Evolutionary conservation across 257 asterid species (phyloP).

Genomic region (Knoxia roxburghii): DNA sequence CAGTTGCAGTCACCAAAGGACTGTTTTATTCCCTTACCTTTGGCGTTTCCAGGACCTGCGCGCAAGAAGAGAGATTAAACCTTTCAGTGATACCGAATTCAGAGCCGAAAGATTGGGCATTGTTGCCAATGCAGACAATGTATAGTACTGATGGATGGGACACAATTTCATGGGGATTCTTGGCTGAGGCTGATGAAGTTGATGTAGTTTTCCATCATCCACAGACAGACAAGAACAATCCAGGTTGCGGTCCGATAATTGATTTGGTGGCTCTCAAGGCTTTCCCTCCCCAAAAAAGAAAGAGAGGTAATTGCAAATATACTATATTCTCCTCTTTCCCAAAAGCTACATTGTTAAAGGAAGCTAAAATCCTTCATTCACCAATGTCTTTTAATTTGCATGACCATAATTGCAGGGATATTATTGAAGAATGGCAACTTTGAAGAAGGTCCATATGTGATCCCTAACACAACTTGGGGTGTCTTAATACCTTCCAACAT

Average conservation of each 20-base stretch:
- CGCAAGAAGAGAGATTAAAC: slow-evolving; percentile 21
- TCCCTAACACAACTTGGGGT: slow-evolving; percentile 27
- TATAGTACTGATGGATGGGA: slow-evolving; percentile 29
- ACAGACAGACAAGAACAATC: slow-evolving; percentile 16
- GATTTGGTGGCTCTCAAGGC: slow-evolving; percentile 28
- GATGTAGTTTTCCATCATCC: slow-evolving; percentile 22
- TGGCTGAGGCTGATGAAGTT: slow-evolving; percentile 15
- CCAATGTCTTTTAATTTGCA: not conserved
- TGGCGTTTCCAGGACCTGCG: slow-evolving; percentile 22
- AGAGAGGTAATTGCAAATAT: slow-evolving; percentile 14
- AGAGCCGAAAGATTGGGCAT: slow-evolving; percentile 14
- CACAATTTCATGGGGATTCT: slow-evolving; percentile 27
- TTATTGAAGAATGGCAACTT: slow-evolving; percentile 28
- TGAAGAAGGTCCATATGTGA: slow-evolving; percentile 28
- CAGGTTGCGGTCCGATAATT: slow-evolving; percentile 27
- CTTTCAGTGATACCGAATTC: slow-evolving; percentile 20
- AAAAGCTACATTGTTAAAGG: too few species aligned
- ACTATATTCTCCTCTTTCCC: too few species aligned
- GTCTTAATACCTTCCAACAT: slow-evolving; percentile 24
- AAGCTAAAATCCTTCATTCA: too few species aligned
- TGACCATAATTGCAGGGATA: slow-evolving; percentile 2
- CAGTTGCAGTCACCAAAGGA: slow-evolving; percentile 14
- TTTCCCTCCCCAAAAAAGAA: slow-evolving; percentile 4
- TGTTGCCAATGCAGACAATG: slow-evolving; percentile 25
- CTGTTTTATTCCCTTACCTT: slow-evolving; percentile 20